A percentile compares a stretch with the other conserved stretches of the same genome.
Conservation (phyloP, 257 asterid species). For the Handroanthus guayacan region DNA sequence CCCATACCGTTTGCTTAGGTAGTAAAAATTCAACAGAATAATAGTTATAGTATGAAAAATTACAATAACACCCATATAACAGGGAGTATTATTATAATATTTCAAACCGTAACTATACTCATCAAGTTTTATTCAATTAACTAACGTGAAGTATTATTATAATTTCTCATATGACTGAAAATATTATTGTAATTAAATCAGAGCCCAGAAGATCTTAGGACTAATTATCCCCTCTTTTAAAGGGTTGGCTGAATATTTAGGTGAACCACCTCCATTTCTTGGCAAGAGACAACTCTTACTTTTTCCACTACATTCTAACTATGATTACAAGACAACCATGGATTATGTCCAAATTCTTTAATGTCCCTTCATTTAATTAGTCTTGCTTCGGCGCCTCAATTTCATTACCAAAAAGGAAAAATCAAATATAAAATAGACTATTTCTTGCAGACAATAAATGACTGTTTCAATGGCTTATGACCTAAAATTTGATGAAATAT, state of each 20-base stretch:
- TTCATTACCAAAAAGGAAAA: background rate
- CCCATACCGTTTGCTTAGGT: too few relatives aligned
- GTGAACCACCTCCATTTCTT: slow-evolving; percentile 50
- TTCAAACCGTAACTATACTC: too few relatives aligned
- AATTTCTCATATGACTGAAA: too few relatives aligned
- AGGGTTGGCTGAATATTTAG: slow-evolving; percentile 43
- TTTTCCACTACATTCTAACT: slow-evolving; percentile 30
- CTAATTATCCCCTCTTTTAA: background rate
- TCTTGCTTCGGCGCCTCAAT: background rate
- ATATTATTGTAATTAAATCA: too few relatives aligned
- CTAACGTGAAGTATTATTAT: too few relatives aligned
- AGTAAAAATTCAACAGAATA: too few relatives aligned
- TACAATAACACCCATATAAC: too few relatives aligned
- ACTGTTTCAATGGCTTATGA: slow-evolving; percentile 40
- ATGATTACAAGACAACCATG: slow-evolving; percentile 18
- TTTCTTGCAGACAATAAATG: slow-evolving; percentile 37
- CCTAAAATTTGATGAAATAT: slow-evolving; percentile 30
- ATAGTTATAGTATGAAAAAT: too few relatives aligned
- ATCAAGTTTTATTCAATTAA: too few relatives aligned
- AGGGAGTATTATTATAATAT: too few relatives aligned
- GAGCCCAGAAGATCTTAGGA: too few relatives aligned
- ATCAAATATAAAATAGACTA: slow-evolving; percentile 3
- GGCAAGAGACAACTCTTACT: background rate
- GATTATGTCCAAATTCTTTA: slow-evolving; percentile 4
- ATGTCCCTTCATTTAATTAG: background rate